phyloP scores from a whole-genome alignment of 768 basidiomycete genomes.

The Amanita subjunquillea region DNA sequence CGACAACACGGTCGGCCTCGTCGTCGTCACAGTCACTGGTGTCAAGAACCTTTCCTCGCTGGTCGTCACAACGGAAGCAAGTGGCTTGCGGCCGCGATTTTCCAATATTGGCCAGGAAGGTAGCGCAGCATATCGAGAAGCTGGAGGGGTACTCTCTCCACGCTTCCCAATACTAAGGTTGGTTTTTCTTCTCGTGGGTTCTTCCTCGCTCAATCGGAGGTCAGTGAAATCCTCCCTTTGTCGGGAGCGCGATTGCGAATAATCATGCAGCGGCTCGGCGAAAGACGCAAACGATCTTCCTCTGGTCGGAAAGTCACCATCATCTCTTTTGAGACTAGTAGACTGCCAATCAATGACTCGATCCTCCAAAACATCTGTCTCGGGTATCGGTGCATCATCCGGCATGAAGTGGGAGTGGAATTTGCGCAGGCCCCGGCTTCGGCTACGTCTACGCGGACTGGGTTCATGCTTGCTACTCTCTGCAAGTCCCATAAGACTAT shows the following conservation, averaged over 20 bases:
- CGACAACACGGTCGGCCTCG: not conserved
- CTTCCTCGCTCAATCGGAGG: not conserved
- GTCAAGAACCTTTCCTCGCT: not conserved
- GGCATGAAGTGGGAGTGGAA: not conserved
- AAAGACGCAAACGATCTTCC: constrained; percentile 10
- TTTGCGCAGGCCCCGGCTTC: not conserved
- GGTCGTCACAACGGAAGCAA: not conserved
- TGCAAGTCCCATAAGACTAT: constrained; percentile 8
- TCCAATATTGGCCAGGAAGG: not conserved
- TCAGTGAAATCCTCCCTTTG: not conserved
- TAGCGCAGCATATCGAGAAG: not conserved
- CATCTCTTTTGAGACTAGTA: constrained; percentile 2
- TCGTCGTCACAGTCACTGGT: not conserved
- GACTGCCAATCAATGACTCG: not conserved
- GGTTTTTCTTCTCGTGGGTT: not conserved
- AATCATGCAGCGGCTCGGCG: not conserved
- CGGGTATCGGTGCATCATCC: constrained; percentile 2
- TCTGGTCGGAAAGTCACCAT: constrained; percentile 3
- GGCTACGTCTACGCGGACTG: not conserved
- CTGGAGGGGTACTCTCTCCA: not conserved
- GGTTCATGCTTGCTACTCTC: constrained; percentile 10
- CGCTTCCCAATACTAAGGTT: not conserved
- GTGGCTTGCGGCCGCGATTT: not conserved
- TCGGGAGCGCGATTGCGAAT: not conserved
- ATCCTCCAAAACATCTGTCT: not conserved